These are phyloP conservation scores for Globisporangium viniferum DNA, from an alignment of 352 stramenopile species.

Conservation along the genomic window DNA sequence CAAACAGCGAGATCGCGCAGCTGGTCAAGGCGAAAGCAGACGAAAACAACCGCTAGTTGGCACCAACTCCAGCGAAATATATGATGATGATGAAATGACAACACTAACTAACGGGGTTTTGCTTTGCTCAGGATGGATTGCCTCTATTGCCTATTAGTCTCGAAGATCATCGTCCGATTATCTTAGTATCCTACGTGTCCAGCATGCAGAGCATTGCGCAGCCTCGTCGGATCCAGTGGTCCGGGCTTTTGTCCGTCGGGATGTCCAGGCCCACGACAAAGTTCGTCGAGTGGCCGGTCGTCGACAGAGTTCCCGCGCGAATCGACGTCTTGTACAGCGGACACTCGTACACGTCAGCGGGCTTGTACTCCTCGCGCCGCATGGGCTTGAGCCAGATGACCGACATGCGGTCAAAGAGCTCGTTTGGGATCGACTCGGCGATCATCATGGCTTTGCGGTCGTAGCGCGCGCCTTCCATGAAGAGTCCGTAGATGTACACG, in stretches of 20 bases:
- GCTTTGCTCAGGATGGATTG: background rate
- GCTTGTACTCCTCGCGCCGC: conserved; percentile 70
- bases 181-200: conserved; percentile 66
- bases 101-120: background rate
- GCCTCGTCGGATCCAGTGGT: conserved; percentile 93
- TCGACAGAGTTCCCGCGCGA: conserved; percentile 88
- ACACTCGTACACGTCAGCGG: conserved; percentile 83
- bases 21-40: conserved; percentile 30
- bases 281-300: conserved; percentile 93
- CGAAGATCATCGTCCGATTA: background rate
- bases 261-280: conserved; percentile 90
- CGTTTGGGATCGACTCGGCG: conserved; percentile 87
- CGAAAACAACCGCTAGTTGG: background rate
- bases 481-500: conserved; percentile 94
- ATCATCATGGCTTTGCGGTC: conserved; percentile 73
- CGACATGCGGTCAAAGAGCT: conserved; percentile 89
- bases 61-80: background rate
- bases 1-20: conserved; percentile 66
- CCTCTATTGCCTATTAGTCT: conserved; percentile 1
- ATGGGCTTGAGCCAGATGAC: conserved; percentile 91
- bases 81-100: background rate
- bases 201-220: conserved; percentile 94
- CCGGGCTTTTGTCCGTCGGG: conserved; percentile 70
- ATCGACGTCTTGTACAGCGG: conserved; percentile 94
- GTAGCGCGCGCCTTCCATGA: conserved; percentile 93